Percentiles rank a stretch among this genome's conserved stretches.
Evolutionary conservation across 2,329 filamentous ascomycete species (phyloP).

Genomic region (Setomelanomma holmii): DNA sequence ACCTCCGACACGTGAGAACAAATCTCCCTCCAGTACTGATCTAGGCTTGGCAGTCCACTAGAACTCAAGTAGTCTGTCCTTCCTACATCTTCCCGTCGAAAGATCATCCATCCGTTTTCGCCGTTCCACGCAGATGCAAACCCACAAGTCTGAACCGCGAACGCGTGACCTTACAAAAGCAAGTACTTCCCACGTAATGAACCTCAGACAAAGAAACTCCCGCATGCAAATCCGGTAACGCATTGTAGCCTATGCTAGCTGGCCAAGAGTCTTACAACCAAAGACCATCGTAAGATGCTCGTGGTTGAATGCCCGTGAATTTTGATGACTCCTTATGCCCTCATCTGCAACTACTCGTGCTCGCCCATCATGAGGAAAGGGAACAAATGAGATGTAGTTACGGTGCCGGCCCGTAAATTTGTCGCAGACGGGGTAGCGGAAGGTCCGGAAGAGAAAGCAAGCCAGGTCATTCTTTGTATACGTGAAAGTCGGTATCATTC

Average conservation of each 20-base stretch:
- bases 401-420: slow-evolving; percentile 34
- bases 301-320: slow-evolving; percentile 33
- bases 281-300: slow-evolving; percentile 39
- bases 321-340: slow-evolving; percentile 39
- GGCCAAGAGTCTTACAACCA: slow-evolving; percentile 28
- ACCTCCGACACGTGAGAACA: slow-evolving; percentile 9
- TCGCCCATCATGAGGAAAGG: slow-evolving; percentile 36
- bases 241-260: slow-evolving; percentile 36
- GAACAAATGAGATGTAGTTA: slow-evolving; percentile 42
- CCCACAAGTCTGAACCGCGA: slow-evolving; percentile 6
- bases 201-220: slow-evolving; percentile 41
- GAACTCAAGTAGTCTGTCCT: slow-evolving; percentile 7
- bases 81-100: slow-evolving; percentile 14
- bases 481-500: slow-evolving; percentile 48
- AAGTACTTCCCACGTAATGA: slow-evolving; percentile 34
- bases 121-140: slow-evolving; percentile 6
- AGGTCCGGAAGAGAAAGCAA: slow-evolving; percentile 42
- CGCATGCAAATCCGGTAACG: slow-evolving; percentile 44
- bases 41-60: slow-evolving; percentile 22
- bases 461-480: slow-evolving; percentile 43
- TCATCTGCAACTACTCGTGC: slow-evolving; percentile 38
- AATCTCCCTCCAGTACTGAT: slow-evolving; percentile 27
- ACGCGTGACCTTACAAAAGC: slow-evolving; percentile 16
- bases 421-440: slow-evolving; percentile 36
- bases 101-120: not conserved